These are phyloP conservation scores for Heliophila coronopifolia DNA, from an alignment of 441 rosid genomes.

Conservation along the genomic window DNA sequence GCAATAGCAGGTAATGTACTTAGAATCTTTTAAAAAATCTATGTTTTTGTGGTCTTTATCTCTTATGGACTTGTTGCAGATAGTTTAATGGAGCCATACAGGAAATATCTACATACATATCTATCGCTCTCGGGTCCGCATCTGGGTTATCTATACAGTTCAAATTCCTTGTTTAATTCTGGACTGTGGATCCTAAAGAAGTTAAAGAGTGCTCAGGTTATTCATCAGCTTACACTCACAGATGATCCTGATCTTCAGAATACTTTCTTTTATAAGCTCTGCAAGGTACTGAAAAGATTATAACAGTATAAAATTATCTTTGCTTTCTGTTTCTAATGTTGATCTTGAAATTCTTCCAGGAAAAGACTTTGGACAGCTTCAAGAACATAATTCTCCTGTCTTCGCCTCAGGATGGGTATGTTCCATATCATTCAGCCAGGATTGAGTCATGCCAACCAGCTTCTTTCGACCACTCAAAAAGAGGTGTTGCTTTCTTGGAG, in stretches of 20 bases:
- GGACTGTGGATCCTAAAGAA: conserved; percentile 94
- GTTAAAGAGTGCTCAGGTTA: conserved; percentile 78
- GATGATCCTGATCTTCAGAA: conserved; percentile 77
- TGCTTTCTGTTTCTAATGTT: conserved; percentile 1
- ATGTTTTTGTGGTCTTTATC: conserved; percentile 17
- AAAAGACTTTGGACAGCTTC: conserved; percentile 74
- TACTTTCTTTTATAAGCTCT: conserved; percentile 78
- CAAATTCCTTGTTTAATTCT: conserved; percentile 94
- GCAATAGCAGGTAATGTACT: conserved; percentile 66
- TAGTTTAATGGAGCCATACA: conserved; percentile 76
- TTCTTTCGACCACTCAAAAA: conserved; percentile 64
- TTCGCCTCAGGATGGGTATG: conserved; percentile 96
- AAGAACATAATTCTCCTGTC: conserved; percentile 67
- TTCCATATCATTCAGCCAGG: conserved; percentile 94
- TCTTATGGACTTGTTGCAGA: conserved; percentile 40
- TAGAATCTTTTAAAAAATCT: not conserved
- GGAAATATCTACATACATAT: conserved; percentile 61
- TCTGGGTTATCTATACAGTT: conserved; percentile 90
- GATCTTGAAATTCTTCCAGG: conserved; percentile 42
- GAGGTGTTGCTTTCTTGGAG: conserved; percentile 66
- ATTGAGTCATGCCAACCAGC: conserved; percentile 72
- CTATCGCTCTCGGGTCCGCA: conserved; percentile 92
- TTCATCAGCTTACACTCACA: conserved; percentile 95
- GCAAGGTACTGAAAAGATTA: conserved; percentile 48
- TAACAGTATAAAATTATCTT: not conserved